These are phyloP conservation scores for Pseudogymnoascus sp. DNA, from an alignment of 2,329 filamentous ascomycete genomes.

Conservation along the genomic window DNA sequence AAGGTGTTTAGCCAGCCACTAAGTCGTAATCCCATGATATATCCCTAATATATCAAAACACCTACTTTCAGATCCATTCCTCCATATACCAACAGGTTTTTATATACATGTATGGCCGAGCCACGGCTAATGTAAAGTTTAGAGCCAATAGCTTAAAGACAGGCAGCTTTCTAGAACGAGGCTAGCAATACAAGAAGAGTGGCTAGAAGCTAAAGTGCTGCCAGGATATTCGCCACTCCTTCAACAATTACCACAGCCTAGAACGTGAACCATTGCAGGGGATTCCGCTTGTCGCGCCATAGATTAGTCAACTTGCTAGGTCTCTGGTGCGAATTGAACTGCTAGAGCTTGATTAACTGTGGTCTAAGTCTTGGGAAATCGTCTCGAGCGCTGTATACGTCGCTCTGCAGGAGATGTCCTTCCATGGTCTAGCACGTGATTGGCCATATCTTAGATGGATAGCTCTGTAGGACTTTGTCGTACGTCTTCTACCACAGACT, in stretches of 20 bases:
- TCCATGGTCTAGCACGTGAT: background rate
- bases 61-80: background rate
- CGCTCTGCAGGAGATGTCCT: background rate
- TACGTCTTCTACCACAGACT: background rate
- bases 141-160: background rate
- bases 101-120: background rate
- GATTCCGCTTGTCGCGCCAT: conserved; percentile 19
- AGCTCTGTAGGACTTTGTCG: background rate
- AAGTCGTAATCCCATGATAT: background rate
- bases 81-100: background rate
- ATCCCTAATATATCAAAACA: background rate
- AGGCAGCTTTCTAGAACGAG: background rate
- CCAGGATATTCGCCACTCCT: conserved; percentile 15
- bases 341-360: conserved; percentile 10
- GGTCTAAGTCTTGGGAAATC: background rate
- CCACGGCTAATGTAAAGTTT: background rate
- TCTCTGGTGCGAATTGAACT: conserved; percentile 12
- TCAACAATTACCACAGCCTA: conserved; percentile 21
- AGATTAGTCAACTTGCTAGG: conserved; percentile 16
- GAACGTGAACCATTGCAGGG: conserved; percentile 21
- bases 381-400: background rate
- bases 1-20: background rate
- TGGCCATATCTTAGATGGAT: background rate
- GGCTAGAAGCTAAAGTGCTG: conserved; percentile 12
- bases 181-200: background rate